phyloP scores from a whole-genome alignment of 2,329 filamentous ascomycete species.

The Neoscytalidium dimidiatum region DNA sequence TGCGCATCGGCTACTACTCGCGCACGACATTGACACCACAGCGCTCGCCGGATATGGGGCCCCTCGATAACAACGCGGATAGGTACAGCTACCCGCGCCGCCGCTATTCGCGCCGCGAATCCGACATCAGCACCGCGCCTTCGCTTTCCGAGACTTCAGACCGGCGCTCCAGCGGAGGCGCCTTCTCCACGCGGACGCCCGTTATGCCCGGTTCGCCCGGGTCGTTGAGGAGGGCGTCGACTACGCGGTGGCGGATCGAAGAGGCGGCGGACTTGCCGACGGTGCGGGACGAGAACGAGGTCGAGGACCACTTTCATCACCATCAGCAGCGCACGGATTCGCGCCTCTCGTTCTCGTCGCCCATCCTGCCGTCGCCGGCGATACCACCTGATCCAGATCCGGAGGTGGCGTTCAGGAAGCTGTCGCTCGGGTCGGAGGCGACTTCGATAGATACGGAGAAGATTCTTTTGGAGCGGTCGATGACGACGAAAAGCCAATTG shows the following conservation, averaged over 20 bases:
- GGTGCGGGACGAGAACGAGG: neutral
- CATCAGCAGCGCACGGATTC: neutral
- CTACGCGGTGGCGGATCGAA: neutral
- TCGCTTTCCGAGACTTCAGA: slow-evolving; percentile 16
- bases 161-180: slow-evolving; percentile 3
- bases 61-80: neutral
- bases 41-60: neutral
- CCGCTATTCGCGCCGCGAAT: slow-evolving; percentile 3
- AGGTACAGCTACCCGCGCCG: neutral
- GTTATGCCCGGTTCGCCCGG: neutral
- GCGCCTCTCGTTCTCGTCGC: neutral
- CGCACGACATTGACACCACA: neutral
- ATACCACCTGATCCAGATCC: slow-evolving; percentile 22
- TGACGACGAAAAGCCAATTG: slow-evolving; percentile 36
- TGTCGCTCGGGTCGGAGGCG: neutral
- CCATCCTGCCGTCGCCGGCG: slow-evolving; percentile 25
- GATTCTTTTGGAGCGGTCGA: slow-evolving; percentile 1
- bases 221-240: neutral
- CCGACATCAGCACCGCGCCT: slow-evolving; percentile 10
- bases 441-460: neutral
- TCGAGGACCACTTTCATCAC: neutral
- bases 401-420: neutral
- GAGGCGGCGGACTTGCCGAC: neutral
- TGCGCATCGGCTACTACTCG: slow-evolving; percentile 5
- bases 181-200: neutral